Evolutionary conservation across 257 asterid genomes (phyloP), one percentile per base, ranked within the genome.

Genomic region (Ajuga chamaepitys): DNA sequence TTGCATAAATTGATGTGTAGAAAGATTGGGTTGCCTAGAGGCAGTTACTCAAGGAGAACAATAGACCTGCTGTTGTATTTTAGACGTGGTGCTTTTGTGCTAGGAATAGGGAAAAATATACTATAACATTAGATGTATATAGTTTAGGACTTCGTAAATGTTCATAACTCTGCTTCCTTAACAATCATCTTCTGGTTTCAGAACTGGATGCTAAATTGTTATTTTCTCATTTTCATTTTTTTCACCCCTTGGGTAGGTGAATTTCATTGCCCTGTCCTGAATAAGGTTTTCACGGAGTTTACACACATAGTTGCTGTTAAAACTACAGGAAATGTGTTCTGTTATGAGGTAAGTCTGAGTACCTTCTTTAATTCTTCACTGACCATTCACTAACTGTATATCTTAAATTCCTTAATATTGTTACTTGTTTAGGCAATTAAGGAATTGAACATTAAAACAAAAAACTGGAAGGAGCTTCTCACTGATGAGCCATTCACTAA

Each of bases 391-490:
- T 40, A 13, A 24, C 21, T 22, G 41, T 3, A n/a, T 48, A 16
- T 13, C 35, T 54, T 41, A 20, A 38, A 42, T 42, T 53, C 9
- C 52, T 66, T 59, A 12, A 45, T 50, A 12, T 30, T 30, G 54
- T 58, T 72, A 21, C 62, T 48, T 70, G 70, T 55, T 2, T 68
- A 94, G 99, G 96, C 97, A 64, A 80, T 94, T 66, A 94, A 94
- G 78, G 99, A 94, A 72, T 77, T 94, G 69, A 94, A 94, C 80
- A 73, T 90, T 58, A 93, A 89, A 77, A 84, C 96, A 5, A 93
- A 89, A 86, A 93, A 83, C 79, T 88, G 96, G 99, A 94, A 90
- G 67, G 99, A 94, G 85, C 99, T 94, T 74, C 95, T 94, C 61
- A 88, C 99, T 1, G 96, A 94, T 55, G 99, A 90, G 74, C 90